These are phyloP conservation scores for Fusarium transvaalense DNA, from an alignment of 2,329 filamentous ascomycete species.

Conservation along the genomic window DNA sequence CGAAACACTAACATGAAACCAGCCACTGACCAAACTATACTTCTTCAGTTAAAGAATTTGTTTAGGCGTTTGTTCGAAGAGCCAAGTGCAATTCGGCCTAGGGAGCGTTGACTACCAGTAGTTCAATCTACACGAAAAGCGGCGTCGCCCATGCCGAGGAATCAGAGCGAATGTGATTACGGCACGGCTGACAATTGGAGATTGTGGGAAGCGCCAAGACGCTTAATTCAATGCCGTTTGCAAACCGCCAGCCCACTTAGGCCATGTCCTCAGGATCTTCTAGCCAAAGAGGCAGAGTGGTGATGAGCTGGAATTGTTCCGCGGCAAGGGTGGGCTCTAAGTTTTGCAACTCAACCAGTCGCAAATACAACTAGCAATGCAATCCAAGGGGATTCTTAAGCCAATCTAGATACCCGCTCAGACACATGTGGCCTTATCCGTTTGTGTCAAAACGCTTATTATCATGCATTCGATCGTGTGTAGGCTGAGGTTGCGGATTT, in stretches of 20 bases:
- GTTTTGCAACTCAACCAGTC: constrained; percentile 4
- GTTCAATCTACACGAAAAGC: constrained; percentile 26
- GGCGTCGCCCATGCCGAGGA: constrained; percentile 24
- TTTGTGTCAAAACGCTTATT: constrained; percentile 4
- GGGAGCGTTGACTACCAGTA: constrained; percentile 16
- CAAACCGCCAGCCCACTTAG: constrained; percentile 26
- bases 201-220: constrained; percentile 39
- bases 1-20: not conserved
- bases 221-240: constrained; percentile 41
- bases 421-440: constrained; percentile 9
- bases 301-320: not conserved
- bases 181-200: constrained; percentile 39
- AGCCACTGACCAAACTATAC: not conserved
- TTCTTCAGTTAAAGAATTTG: constrained; percentile 2
- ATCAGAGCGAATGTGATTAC: constrained; percentile 40
- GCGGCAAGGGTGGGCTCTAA: not conserved
- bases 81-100: constrained; percentile 24
- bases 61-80: not conserved
- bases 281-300: constrained; percentile 2
- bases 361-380: constrained; percentile 2
- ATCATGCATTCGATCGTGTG: not conserved
- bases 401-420: constrained; percentile 1
- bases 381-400: constrained; percentile 7
- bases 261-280: not conserved
- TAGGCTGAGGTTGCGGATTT: not conserved